These are phyloP conservation scores for Colletotrichum sp. DNA, from an alignment of 2,329 filamentous ascomycete genomes.

Conservation along the genomic window DNA sequence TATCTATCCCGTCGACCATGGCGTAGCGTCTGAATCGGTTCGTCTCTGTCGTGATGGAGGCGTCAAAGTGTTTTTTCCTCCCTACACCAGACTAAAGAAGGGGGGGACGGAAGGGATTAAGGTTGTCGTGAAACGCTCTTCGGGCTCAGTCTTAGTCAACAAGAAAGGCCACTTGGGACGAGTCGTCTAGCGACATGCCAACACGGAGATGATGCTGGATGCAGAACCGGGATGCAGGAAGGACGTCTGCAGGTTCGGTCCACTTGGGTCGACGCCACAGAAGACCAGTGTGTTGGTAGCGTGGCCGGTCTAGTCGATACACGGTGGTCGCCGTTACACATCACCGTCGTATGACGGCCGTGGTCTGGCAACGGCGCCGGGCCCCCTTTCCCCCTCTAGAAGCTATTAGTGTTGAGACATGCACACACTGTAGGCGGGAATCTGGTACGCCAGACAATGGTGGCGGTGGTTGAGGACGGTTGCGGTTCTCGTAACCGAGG, in stretches of 20 bases:
- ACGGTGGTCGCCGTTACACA: background rate
- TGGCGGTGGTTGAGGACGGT: background rate
- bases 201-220: slow-evolving; percentile 19
- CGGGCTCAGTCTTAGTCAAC: slow-evolving; percentile 5
- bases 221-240: background rate
- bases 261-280: slow-evolving; percentile 16
- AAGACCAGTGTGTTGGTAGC: slow-evolving; percentile 5
- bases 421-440: background rate
- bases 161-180: slow-evolving; percentile 4
- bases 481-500: background rate
- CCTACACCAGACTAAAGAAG: background rate
- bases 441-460: background rate
- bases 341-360: background rate
- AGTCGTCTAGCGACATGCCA: slow-evolving; percentile 12
- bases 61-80: background rate
- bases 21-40: background rate
- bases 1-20: slow-evolving; percentile 14
- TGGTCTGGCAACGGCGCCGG: background rate
- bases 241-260: background rate
- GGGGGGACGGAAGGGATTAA: slow-evolving; percentile 5
- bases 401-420: background rate
- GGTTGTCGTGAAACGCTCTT: slow-evolving; percentile 14
- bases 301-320: background rate
- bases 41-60: slow-evolving; percentile 4
- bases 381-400: background rate